These are phyloP conservation scores for Bruguiera hainesii DNA, from an alignment of 441 rosid genomes.

Conservation along the genomic window DNA sequence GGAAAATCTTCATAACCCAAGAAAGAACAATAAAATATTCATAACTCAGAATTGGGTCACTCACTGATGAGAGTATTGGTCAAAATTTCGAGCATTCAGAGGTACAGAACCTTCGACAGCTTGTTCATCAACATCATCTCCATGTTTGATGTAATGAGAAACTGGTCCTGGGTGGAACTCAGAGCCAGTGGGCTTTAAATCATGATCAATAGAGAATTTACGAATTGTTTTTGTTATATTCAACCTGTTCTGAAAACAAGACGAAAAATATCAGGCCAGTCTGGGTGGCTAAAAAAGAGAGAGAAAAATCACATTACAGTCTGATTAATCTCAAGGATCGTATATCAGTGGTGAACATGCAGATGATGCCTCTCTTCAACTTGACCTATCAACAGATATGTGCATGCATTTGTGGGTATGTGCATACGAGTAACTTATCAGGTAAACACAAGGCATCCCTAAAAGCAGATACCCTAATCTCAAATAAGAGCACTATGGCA, in stretches of 20 bases:
- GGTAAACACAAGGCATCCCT: background rate
- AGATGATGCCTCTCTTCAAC: background rate
- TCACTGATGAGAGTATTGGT: slow-evolving; percentile 66
- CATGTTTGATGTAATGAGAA: slow-evolving; percentile 69
- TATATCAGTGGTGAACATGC: background rate
- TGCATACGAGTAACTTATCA: background rate
- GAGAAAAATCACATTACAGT: background rate
- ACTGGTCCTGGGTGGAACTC: slow-evolving; percentile 77
- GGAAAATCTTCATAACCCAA: slow-evolving; percentile 5
- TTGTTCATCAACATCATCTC: slow-evolving; percentile 73
- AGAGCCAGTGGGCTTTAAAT: slow-evolving; percentile 70
- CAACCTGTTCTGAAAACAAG: slow-evolving; percentile 85
- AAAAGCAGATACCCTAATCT: background rate
- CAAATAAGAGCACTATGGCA: background rate
- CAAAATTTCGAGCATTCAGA: slow-evolving; percentile 62
- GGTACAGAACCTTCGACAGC: slow-evolving; percentile 59
- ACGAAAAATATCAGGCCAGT: slow-evolving; percentile 18
- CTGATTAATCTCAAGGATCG: background rate
- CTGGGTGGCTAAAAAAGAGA: background rate
- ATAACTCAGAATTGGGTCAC: slow-evolving; percentile 33
- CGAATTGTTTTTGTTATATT: slow-evolving; percentile 94
- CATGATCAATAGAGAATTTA: slow-evolving; percentile 83
- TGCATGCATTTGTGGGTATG: background rate
- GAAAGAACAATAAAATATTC: slow-evolving; percentile 12
- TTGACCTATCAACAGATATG: background rate